phyloP scores from a whole-genome alignment of 352 stramenopile species.

The Elongisporangium prolatum region DNA sequence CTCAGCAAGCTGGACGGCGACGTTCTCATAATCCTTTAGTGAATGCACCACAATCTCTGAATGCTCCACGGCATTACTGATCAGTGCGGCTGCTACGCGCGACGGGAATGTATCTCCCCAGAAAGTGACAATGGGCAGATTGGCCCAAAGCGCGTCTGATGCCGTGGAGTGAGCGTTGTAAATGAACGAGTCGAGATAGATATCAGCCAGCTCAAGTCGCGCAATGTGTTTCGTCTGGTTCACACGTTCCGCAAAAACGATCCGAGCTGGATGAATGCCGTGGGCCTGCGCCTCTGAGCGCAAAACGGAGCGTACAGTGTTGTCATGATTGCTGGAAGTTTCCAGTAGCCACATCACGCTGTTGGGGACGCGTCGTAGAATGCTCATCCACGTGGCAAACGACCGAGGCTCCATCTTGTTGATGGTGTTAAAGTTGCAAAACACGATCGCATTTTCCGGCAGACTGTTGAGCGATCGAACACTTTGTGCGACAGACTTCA shows the following conservation, averaged over 20 bases:
- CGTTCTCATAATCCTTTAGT: slow-evolving; percentile 64
- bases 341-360: slow-evolving; percentile 88
- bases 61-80: slow-evolving; percentile 29
- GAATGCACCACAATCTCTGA: slow-evolving; percentile 38
- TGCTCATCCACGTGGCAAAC: slow-evolving; percentile 87
- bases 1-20: slow-evolving; percentile 47
- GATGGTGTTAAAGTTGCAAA: slow-evolving; percentile 93
- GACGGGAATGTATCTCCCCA: slow-evolving; percentile 70
- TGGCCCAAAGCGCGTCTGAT: slow-evolving; percentile 84
- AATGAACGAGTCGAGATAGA: slow-evolving; percentile 94
- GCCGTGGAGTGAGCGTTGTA: slow-evolving; percentile 97
- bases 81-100: slow-evolving; percentile 59
- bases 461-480: slow-evolving; percentile 22
- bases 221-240: slow-evolving; percentile 76
- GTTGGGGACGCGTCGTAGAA: slow-evolving; percentile 77
- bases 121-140: slow-evolving; percentile 88
- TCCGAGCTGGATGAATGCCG: slow-evolving; percentile 50
- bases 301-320: slow-evolving; percentile 35
- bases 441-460: slow-evolving; percentile 35
- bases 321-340: slow-evolving; percentile 16
- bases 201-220: slow-evolving; percentile 73
- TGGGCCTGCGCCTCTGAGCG: slow-evolving; percentile 46
- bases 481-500: neutral
- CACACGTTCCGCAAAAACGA: slow-evolving; percentile 68
- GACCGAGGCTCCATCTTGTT: slow-evolving; percentile 92